Conservation (phyloP, 768 basidiomycete genomes). For the Phlebiopsis gigantea region DNA sequence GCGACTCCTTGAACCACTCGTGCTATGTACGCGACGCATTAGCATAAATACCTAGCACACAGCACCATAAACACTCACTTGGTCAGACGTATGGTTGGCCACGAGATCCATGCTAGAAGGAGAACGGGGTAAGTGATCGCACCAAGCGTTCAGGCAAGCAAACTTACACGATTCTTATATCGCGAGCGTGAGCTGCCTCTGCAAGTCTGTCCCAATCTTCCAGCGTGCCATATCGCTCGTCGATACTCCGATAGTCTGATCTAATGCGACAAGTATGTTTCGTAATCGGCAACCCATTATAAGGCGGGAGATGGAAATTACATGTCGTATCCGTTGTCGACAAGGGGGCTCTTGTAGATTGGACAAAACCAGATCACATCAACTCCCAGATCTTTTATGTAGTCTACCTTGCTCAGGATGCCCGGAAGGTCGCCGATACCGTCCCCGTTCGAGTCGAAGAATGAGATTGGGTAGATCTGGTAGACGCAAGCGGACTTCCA, state of each 20-base stretch:
- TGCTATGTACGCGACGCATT: too few species aligned
- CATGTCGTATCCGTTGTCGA: constrained; percentile 77
- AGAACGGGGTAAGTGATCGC: neutral
- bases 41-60: too few species aligned
- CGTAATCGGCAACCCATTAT: neutral
- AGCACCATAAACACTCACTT: too few species aligned
- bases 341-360: constrained; percentile 62
- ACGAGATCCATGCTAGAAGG: constrained; percentile 66
- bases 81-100: constrained; percentile 65
- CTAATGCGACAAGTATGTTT: constrained; percentile 27
- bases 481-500: constrained; percentile 60
- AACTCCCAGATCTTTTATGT: constrained; percentile 62
- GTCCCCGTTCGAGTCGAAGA: constrained; percentile 67
- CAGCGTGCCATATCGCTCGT: constrained; percentile 62
- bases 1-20: constrained; percentile 65
- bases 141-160: neutral
- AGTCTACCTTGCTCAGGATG: constrained; percentile 58
- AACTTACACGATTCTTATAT: constrained; percentile 65
- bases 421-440: constrained; percentile 68
- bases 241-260: constrained; percentile 59
- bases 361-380: constrained; percentile 68
- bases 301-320: constrained; percentile 24
- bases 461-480: constrained; percentile 69
- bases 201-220: constrained; percentile 54
- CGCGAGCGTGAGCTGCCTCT: constrained; percentile 49